These are phyloP conservation scores for Leptographium flavum DNA, from an alignment of 2,329 filamentous ascomycete genomes.

Conservation along the genomic window DNA sequence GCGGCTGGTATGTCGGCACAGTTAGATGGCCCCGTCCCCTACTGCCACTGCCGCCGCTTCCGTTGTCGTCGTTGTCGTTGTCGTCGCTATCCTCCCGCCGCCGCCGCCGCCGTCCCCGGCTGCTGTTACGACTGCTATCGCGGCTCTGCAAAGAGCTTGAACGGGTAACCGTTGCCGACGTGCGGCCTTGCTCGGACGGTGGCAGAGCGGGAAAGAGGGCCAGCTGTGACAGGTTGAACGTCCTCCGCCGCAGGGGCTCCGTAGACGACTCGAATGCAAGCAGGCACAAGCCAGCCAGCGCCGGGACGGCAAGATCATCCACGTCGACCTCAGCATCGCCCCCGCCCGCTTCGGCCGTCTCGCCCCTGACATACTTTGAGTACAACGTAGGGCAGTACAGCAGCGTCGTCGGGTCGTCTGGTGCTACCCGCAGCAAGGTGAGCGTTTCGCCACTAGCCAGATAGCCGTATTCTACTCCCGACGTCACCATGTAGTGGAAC, in stretches of 20 bases:
- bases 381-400: neutral
- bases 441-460: conserved; percentile 1
- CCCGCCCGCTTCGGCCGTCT: neutral
- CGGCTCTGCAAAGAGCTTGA: neutral
- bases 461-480: conserved; percentile 1
- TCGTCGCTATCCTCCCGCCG: neutral
- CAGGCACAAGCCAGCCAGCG: conserved; percentile 1
- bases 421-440: neutral
- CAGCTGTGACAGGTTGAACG: conserved; percentile 1
- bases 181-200: neutral
- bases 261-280: conserved; percentile 1
- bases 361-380: neutral
- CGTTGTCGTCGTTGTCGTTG: neutral
- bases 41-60: neutral
- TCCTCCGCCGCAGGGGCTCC: neutral
- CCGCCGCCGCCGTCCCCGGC: neutral
- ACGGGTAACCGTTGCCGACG: neutral
- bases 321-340: neutral
- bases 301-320: neutral
- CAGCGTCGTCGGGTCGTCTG: neutral
- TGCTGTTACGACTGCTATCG: neutral
- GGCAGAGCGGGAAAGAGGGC: neutral
- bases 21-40: neutral
- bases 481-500: conserved; percentile 2
- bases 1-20: neutral